Base-by-base conservation (phyloP, 2,329 filamentous ascomycete species). In the Teratosphaeriaceae sp. region DNA sequence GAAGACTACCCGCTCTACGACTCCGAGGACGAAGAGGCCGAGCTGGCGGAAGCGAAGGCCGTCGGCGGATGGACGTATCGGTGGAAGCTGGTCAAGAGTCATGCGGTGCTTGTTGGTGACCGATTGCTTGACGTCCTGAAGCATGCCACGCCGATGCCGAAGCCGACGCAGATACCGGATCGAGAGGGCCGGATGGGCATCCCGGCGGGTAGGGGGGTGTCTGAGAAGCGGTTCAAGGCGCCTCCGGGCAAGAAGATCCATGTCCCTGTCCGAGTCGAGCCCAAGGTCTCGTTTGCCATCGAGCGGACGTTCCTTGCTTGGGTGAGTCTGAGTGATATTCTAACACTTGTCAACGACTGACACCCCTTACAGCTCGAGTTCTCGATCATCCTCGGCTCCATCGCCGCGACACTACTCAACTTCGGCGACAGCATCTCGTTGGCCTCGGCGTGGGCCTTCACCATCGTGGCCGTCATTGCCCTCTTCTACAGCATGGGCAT, bases 231-330 rank as follows among this genome's bases (percentile, higher is more conserved):
- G 9, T 73, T 88, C 69, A 82, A 80, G 61, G 85, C 85, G 7
- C 85, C 85, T 11, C 82, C 79, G 63, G 85, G 85, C 42, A 90
- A 89, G 78, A 68, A 86, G 64, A 97, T 98, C 46, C 90, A 97
- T 58, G 92, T 98, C 19, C 90, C 90, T 13, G 84, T 97, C 43
- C 82, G 92, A 38, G 89, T 98, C 24, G 92, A 98, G 66, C 92
- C 92, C 23, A 98, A 98, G 69, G 92, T 98, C 39, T 95, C 88
- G 65, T 95, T 98, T 62, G 92, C 92, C 18, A 89, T 88, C 1
- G 92, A 98, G 67, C 80, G 92, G 51, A 98, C 92, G 1, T 98
- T 96, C 68, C 76, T 98, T 44, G 86, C 88, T 50, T 98, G 92
- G 88, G 82, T 85, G 68, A 70, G 79, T 60, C 36, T 15, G 15